These are phyloP conservation scores for Benincasa hispida DNA, from an alignment of 306 rosid genomes.

Conservation along the genomic window DNA sequence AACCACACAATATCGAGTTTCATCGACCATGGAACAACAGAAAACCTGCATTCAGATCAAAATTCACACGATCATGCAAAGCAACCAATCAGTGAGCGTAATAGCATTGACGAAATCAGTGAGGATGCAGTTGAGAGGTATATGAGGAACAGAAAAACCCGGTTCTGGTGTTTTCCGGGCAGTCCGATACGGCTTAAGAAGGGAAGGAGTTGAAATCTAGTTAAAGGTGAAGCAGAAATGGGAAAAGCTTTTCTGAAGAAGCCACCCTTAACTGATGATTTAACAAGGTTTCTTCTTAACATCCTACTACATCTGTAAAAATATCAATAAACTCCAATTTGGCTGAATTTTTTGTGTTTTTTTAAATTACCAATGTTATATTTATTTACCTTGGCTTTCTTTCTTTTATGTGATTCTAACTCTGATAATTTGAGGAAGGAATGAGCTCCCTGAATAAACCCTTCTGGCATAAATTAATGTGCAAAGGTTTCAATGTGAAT, in stretches of 20 bases:
- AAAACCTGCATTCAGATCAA: slow-evolving; percentile 12
- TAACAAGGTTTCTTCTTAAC: background rate
- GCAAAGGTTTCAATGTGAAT: background rate
- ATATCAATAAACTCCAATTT: background rate
- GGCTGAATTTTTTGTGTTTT: background rate
- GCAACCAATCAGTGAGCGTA: background rate
- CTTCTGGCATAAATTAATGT: background rate
- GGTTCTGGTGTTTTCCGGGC: slow-evolving; percentile 6
- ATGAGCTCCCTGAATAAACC: background rate
- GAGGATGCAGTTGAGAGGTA: background rate
- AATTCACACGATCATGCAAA: background rate
- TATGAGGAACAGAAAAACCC: background rate
- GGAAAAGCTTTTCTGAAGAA: background rate
- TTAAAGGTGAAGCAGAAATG: slow-evolving; percentile 1
- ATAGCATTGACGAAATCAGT: slow-evolving; percentile 14
- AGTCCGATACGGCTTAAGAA: background rate
- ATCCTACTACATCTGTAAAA: background rate
- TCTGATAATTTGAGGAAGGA: background rate
- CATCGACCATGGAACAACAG: slow-evolving; percentile 12
- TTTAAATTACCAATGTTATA: background rate
- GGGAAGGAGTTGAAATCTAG: slow-evolving; percentile 1
- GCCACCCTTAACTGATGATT: background rate
- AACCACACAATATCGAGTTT: slow-evolving; percentile 17
- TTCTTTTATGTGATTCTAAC: background rate
- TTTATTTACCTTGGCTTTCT: background rate